Evolutionary conservation across 2,329 filamentous ascomycete genomes (phyloP), one percentile per base, ranked within the genome.

Genomic region (Myriosclerotinia duriaeana): DNA sequence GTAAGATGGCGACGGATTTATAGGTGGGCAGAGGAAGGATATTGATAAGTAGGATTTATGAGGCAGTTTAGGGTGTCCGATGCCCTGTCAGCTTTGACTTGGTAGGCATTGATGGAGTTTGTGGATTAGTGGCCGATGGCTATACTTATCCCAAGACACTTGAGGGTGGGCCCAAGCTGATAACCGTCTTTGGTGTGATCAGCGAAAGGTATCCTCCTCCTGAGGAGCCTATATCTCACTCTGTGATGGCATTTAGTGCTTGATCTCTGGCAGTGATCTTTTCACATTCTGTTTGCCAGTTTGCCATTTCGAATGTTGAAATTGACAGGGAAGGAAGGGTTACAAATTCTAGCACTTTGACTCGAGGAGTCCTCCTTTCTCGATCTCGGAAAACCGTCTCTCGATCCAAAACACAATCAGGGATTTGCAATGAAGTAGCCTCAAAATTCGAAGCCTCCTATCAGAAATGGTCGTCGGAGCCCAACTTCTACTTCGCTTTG

Each of bases 111-210:
- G 54, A 22, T 56, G 40, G 54, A 40, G 54, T 56, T 34, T 56
- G 54, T 56, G 54, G 54, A 56, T 56, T 56, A 56, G 54, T 56
- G 54, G 34, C 54, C 54, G 54, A 56, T 56, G 54, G 54, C 54
- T 56, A 60, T 34, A 30, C 44, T 36, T 60, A 20, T 60, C 20
- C 40, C 40, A 46, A 48, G 40, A 30, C 40, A 60, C 30, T 44
- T 44, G 38, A 9, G 38, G 38, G 40, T 44, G 44, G 26, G 5
- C 22, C 12, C n/a, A 44, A 44, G 6, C 55, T 30, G n/a, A 59
- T 59, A 59, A 36, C 53, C 53, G 53, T n/a, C 5, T 40, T 15
- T 22, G 53, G 53, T 30, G 53, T 55, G 53, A 55, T 55, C 53
- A 36, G 53, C 30, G 30, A 40, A 34, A 36, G 53, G 30, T 55